Evolutionary conservation across 176 grass and related monocot species (phyloP).

Genomic region (Musa beccarii): DNA sequence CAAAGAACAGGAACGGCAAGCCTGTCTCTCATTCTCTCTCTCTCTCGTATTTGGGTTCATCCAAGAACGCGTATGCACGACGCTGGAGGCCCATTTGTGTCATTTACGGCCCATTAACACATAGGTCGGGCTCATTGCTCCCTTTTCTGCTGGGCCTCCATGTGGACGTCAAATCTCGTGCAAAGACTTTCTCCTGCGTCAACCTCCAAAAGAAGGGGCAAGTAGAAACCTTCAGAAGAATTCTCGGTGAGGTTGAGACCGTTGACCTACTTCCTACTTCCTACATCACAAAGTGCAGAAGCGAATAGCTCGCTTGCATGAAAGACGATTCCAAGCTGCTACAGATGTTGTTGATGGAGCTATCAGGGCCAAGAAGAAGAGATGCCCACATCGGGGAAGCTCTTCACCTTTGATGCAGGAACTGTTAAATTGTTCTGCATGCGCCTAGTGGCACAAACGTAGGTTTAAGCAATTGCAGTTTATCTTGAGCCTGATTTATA

Average conservation of each 20-base stretch:
- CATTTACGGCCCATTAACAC: too few relatives aligned
- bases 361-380: background rate
- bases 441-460: too few relatives aligned
- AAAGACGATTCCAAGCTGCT: background rate
- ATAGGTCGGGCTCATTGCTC: too few relatives aligned
- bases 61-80: background rate
- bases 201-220: background rate
- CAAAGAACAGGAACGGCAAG: background rate
- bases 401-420: background rate
- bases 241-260: background rate
- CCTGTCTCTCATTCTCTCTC: background rate
- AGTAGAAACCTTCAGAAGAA: background rate
- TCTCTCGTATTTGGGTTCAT: background rate
- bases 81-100: background rate
- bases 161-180: background rate
- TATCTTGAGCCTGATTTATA: too few relatives aligned
- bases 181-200: background rate
- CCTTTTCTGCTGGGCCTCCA: background rate
- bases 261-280: background rate
- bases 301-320: background rate
- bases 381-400: background rate
- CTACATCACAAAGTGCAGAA: background rate
- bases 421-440: background rate
- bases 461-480: too few relatives aligned
- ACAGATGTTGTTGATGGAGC: background rate